Conservation (phyloP, 345 rosid species). For the Brassica nigra region DNA sequence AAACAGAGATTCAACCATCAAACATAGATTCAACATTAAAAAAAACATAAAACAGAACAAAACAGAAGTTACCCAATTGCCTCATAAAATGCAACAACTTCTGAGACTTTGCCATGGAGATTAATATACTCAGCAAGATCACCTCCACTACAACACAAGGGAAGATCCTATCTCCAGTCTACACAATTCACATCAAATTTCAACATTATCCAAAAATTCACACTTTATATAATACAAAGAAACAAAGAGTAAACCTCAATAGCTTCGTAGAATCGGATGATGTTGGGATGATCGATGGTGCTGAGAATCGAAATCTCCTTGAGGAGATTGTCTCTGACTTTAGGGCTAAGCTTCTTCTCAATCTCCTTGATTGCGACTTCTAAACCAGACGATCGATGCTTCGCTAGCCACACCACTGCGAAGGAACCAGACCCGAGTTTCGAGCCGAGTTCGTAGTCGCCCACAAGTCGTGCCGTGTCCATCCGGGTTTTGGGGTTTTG, state of each 20-base stretch:
- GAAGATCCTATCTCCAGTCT: conserved; percentile 66
- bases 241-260: conserved; percentile 43
- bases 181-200: conserved; percentile 22
- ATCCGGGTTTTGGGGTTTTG: conserved; percentile 34
- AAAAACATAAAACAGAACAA: not conserved
- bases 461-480: conserved; percentile 54
- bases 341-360: conserved; percentile 61
- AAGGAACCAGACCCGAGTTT: conserved; percentile 79
- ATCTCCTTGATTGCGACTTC: conserved; percentile 79
- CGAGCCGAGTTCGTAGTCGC: conserved; percentile 70
- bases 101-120: conserved; percentile 65
- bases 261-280: conserved; percentile 54
- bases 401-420: conserved; percentile 70
- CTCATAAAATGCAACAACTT: conserved; percentile 75
- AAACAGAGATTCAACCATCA: not conserved
- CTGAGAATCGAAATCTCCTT: conserved; percentile 80
- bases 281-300: conserved; percentile 74
- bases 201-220: not conserved
- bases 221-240: not conserved
- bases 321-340: conserved; percentile 64
- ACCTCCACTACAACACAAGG: conserved; percentile 80
- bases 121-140: conserved; percentile 72
- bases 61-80: conserved; percentile 60
- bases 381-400: conserved; percentile 53
- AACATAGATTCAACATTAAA: not conserved